A percentile compares a stretch with the other conserved stretches of the same genome.
Conservation (phyloP, 768 basidiomycete species). For the Galerina marginata region DNA sequence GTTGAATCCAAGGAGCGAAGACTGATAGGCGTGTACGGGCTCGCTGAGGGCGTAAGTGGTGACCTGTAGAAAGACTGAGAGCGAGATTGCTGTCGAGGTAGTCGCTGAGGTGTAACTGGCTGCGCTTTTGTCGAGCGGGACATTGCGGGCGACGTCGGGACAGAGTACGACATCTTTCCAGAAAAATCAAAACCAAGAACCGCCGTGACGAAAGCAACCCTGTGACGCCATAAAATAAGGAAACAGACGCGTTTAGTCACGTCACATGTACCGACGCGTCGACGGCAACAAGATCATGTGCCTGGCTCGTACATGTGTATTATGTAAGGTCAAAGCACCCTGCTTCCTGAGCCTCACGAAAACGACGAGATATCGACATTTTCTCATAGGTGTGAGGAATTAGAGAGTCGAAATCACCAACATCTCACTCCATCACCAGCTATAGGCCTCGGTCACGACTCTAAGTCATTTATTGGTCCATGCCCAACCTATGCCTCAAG, state of each 20-base stretch:
- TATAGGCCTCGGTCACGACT: too few species aligned
- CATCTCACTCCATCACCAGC: too few species aligned
- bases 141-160: slow-evolving; percentile 53
- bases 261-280: slow-evolving; percentile 28
- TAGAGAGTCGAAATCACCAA: too few species aligned
- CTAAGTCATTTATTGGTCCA: too few species aligned
- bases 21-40: slow-evolving; percentile 73
- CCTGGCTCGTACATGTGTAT: neutral
- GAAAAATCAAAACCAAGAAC: slow-evolving; percentile 28
- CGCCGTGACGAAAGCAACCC: slow-evolving; percentile 26
- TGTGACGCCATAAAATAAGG: slow-evolving; percentile 26
- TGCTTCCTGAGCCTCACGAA: too few species aligned
- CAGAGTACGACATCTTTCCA: slow-evolving; percentile 42
- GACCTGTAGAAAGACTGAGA: slow-evolving; percentile 57
- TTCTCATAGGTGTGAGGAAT: too few species aligned
- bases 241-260: slow-evolving; percentile 32
- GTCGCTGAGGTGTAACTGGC: slow-evolving; percentile 73
- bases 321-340: too few species aligned
- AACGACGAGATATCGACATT: too few species aligned
- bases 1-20: slow-evolving; percentile 65
- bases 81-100: slow-evolving; percentile 50
- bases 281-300: slow-evolving; percentile 13
- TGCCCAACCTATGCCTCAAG: too few species aligned
- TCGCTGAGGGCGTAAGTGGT: slow-evolving; percentile 65
- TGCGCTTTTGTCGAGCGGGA: slow-evolving; percentile 45